These are phyloP conservation scores for Saxispiralis lemnorum DNA, from an alignment of 495 filamentous ascomycete species.

Conservation along the genomic window DNA sequence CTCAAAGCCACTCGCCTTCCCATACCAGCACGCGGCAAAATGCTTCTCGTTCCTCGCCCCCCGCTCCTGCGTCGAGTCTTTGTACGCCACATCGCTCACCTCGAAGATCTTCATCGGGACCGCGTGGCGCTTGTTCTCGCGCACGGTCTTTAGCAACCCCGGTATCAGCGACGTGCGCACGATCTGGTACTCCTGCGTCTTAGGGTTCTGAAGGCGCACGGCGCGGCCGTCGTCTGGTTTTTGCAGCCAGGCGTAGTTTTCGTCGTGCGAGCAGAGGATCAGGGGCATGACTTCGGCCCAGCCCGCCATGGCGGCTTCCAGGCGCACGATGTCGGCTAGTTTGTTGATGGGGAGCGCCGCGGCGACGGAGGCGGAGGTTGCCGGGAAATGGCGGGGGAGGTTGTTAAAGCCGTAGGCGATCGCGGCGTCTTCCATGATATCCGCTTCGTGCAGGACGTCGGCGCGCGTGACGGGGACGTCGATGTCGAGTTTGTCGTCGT, in stretches of 20 bases:
- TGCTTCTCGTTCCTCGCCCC: conserved; percentile 80
- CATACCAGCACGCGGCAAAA: conserved; percentile 88
- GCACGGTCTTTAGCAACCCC: conserved; percentile 81
- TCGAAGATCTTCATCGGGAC: conserved; percentile 91
- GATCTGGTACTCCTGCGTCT: conserved; percentile 90
- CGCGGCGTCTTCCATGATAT: conserved; percentile 97
- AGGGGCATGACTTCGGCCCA: conserved; percentile 95
- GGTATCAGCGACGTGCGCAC: conserved; percentile 80
- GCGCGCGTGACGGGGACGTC: conserved; percentile 74
- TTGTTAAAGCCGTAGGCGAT: conserved; percentile 94
- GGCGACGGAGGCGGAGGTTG: conserved; percentile 66
- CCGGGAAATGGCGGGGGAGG: conserved; percentile 66
- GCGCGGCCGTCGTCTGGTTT: conserved; percentile 70
- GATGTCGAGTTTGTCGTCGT: conserved; percentile 40
- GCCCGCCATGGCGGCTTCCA: conserved; percentile 82
- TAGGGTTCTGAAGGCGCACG: conserved; percentile 83
- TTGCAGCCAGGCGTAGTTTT: conserved; percentile 96
- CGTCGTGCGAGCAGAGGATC: conserved; percentile 92
- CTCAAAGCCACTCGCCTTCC: conserved; percentile 92
- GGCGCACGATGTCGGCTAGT: conserved; percentile 74
- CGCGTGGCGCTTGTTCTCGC: conserved; percentile 80
- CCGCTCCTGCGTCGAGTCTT: conserved; percentile 59
- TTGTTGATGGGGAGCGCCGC: conserved; percentile 85
- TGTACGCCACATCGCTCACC: conserved; percentile 78
- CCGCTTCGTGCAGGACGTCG: conserved; percentile 87